phyloP scores from a whole-genome alignment of 148 eudicot genomes.

The Drosera capensis region DNA sequence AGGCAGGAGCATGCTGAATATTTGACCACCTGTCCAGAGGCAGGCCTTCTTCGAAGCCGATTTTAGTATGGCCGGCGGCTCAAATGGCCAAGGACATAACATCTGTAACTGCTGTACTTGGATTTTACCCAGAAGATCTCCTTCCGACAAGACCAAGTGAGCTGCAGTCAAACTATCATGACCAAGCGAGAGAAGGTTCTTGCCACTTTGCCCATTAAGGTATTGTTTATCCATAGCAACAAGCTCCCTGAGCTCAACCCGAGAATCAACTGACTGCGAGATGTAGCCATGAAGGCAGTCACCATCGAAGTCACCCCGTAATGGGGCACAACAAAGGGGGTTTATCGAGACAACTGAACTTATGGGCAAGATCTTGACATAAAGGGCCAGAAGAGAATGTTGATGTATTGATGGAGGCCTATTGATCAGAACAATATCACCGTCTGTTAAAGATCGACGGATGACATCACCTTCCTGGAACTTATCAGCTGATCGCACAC shows the following conservation, averaged over 20 bases:
- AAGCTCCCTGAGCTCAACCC: constrained; percentile 79
- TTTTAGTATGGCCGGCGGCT: constrained; percentile 31
- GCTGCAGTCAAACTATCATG: constrained; percentile 89
- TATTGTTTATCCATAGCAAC: constrained; percentile 60
- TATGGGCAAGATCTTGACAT: constrained; percentile 57
- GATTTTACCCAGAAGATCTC: constrained; percentile 22
- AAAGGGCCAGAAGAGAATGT: constrained; percentile 65
- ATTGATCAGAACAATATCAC: constrained; percentile 74
- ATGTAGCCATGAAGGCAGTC: constrained; percentile 88
- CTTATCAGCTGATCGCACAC: constrained; percentile 34
- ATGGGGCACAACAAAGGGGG: constrained; percentile 74
- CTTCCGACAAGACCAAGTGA: constrained; percentile 56
- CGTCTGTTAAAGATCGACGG: constrained; percentile 54
- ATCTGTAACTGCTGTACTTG: constrained; percentile 74
- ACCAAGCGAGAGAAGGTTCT: constrained; percentile 48
- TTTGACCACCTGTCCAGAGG: constrained; percentile 71
- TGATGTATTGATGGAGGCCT: constrained; percentile 94
- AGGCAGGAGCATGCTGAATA: constrained; percentile 66
- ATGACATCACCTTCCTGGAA: constrained; percentile 52
- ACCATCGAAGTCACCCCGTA: constrained; percentile 91
- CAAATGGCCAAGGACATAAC: constrained; percentile 31
- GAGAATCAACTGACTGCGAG: constrained; percentile 62
- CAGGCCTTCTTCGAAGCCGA: constrained; percentile 11
- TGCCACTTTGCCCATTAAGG: constrained; percentile 64
- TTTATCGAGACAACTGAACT: constrained; percentile 66